These are phyloP conservation scores for Mycosphaerelloides madeirae DNA, from an alignment of 2,329 filamentous ascomycete genomes.

Conservation along the genomic window DNA sequence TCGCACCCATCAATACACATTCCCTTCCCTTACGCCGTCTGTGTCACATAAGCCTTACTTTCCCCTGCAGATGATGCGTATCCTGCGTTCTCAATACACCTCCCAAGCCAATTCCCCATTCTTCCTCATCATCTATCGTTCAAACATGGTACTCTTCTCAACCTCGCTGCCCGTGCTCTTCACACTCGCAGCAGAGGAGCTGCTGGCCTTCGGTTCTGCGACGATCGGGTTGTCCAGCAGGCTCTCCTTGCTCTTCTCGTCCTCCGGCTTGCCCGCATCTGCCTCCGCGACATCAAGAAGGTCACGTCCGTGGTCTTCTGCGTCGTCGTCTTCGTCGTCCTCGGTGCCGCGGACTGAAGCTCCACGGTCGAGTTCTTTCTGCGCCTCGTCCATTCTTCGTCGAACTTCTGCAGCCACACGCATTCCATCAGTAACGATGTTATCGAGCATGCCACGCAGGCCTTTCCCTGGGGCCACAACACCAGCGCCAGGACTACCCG, in stretches of 20 bases:
- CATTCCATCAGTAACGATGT: slow-evolving; percentile 97
- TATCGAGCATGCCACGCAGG: slow-evolving; percentile 87
- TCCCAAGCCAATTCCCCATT: too few species aligned
- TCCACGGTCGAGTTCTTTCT: slow-evolving; percentile 83
- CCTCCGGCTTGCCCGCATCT: slow-evolving; percentile 33
- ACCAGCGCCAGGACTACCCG: slow-evolving; percentile 39
- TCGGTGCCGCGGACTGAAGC: slow-evolving; percentile 52
- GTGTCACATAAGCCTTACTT: too few species aligned
- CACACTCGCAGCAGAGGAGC: slow-evolving; percentile 11
- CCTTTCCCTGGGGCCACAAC: slow-evolving; percentile 66
- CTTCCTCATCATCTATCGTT: slow-evolving; percentile 23
- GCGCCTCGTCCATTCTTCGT: slow-evolving; percentile 90
- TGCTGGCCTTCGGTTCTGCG: slow-evolving; percentile 5
- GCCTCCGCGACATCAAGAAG: slow-evolving; percentile 49
- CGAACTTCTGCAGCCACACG: slow-evolving; percentile 89
- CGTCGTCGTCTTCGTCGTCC: slow-evolving; percentile 58
- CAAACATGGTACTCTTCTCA: slow-evolving; percentile 36
- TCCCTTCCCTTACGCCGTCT: too few species aligned
- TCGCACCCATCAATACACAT: too few species aligned
- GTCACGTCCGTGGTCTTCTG: slow-evolving; percentile 60
- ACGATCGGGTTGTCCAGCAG: background rate
- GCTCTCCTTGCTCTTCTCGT: slow-evolving; percentile 7
- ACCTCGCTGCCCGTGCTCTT: slow-evolving; percentile 21
- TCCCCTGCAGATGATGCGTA: too few species aligned
- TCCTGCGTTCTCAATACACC: too few species aligned